Base-by-base conservation (phyloP, 1,284 basidiomycete genomes). In the Xerocomus cyaneibrunnescens region DNA sequence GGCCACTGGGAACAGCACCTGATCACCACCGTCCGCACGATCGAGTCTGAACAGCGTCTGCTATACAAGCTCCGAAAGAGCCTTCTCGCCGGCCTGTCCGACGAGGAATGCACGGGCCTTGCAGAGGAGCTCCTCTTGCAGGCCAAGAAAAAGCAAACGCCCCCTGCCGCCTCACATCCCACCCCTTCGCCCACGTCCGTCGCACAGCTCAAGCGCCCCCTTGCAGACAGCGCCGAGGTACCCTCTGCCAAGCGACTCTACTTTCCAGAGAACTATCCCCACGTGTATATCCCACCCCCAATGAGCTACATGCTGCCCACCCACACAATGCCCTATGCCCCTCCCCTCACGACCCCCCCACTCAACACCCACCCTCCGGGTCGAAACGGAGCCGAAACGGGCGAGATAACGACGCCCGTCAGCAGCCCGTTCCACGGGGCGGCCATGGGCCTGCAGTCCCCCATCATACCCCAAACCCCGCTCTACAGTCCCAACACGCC, bases 1-100 rank as follows among this genome's bases (percentile, higher is more conserved):
- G 72, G 76, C 0, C 75, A 80, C 47, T 87, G 85, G 85, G 84
- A 78, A 41, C 77, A 78, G 48, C 76, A 79, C 54, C 59, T 71
- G 52, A 66, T 77, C 50, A 67, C 70, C 38, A 72, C 75, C 21
- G 76, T 77, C 13, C 72, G 75, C 41, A 57, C 66, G 21, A 69
- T 79, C 34, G 71, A 72, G 47, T 71, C 67, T 19, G 75, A 74
- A 39, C 76, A 77, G 56, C 73, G 83, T 22, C 64, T 86, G 22
- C 65, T 87, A 9, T 87, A 83, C 66, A 77, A 81, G 52, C 67
- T 79, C 7, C 73, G 85, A 10, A 78, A 77, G 60, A 79, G 74
- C 56, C 72, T 87, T 3, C 68, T 85, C 0, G 76, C 81, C 8
- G 79, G 80, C 2, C 65, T 86, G 2, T 59, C 66, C 16, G 83